Evolutionary conservation across 78 protist species (phyloP).

Genomic region (Polysphondylium violaceum): DNA sequence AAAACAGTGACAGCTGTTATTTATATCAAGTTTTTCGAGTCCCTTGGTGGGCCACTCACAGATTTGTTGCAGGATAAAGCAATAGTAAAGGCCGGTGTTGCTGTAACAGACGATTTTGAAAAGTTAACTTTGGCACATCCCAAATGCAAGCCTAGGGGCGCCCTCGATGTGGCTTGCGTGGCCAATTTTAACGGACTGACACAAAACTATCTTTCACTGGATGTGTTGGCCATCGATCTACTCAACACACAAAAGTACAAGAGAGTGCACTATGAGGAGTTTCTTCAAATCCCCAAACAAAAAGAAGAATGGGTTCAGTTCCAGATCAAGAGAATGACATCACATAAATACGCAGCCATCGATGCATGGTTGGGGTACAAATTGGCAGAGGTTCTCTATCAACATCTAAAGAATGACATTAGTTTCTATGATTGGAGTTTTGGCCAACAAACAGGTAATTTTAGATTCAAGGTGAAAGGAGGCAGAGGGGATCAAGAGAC

Average conservation of each 20-base stretch:
- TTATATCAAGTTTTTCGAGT: slow-evolving; percentile 2
- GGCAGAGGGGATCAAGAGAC: background rate
- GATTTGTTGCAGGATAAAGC: slow-evolving; percentile 7
- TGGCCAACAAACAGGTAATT: slow-evolving; percentile 23
- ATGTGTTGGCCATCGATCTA: slow-evolving; percentile 33
- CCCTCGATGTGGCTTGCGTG: slow-evolving; percentile 45
- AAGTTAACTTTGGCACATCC: background rate
- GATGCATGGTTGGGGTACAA: slow-evolving; percentile 70
- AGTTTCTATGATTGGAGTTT: slow-evolving; percentile 54
- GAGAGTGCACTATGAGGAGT: background rate
- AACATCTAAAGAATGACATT: slow-evolving; percentile 13
- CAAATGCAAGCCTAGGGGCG: background rate
- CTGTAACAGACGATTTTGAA: slow-evolving; percentile 48
- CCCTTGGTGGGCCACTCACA: slow-evolving; percentile 2
- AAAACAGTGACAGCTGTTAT: slow-evolving; percentile 31
- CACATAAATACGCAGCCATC: slow-evolving; percentile 35
- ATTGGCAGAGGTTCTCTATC: slow-evolving; percentile 20
- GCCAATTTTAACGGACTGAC: slow-evolving; percentile 27
- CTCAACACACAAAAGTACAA: background rate
- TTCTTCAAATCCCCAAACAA: background rate
- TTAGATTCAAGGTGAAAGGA: background rate
- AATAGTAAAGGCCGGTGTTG: slow-evolving; percentile 33
- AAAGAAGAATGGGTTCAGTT: background rate
- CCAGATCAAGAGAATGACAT: background rate
- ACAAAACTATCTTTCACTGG: slow-evolving; percentile 18